phyloP scores from a whole-genome alignment of 2,329 filamentous ascomycete species.

The Aspergillus fijiensis region DNA sequence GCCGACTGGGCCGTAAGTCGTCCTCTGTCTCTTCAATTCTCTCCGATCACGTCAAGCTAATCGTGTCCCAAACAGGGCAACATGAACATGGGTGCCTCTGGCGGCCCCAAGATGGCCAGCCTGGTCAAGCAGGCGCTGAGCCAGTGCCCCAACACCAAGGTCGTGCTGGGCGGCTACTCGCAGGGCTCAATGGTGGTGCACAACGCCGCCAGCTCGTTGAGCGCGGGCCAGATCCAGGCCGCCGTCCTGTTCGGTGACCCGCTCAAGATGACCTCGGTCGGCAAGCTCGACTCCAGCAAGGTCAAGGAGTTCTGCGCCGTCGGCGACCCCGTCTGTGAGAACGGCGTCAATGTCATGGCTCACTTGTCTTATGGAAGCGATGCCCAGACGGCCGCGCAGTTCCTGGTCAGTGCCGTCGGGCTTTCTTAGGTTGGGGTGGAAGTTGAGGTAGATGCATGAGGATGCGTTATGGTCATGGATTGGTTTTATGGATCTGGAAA shows the following conservation, averaged over 20 bases:
- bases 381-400: conserved; percentile 40
- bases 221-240: conserved; percentile 38
- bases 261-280: conserved; percentile 40
- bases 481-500: neutral
- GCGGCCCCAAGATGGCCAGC: conserved; percentile 31
- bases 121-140: conserved; percentile 30
- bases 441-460: neutral
- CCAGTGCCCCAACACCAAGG: conserved; percentile 36
- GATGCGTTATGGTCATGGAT: neutral
- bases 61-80: conserved; percentile 23
- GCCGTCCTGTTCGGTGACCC: conserved; percentile 51
- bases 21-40: neutral
- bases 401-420: conserved; percentile 32
- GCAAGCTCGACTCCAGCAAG: conserved; percentile 43
- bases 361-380: conserved; percentile 44
- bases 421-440: neutral
- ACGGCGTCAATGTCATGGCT: conserved; percentile 44
- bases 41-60: neutral
- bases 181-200: conserved; percentile 39
- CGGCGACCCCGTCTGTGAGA: conserved; percentile 54
- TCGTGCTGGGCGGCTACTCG: conserved; percentile 37
- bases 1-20: conserved; percentile 26
- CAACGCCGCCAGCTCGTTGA: conserved; percentile 31
- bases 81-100: conserved; percentile 26
- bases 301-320: conserved; percentile 51